Percentiles rank a stretch among this genome's conserved stretches.
Conservation (phyloP, 1,139 yeast genomes). For the Yamadazyma triangularis region DNA sequence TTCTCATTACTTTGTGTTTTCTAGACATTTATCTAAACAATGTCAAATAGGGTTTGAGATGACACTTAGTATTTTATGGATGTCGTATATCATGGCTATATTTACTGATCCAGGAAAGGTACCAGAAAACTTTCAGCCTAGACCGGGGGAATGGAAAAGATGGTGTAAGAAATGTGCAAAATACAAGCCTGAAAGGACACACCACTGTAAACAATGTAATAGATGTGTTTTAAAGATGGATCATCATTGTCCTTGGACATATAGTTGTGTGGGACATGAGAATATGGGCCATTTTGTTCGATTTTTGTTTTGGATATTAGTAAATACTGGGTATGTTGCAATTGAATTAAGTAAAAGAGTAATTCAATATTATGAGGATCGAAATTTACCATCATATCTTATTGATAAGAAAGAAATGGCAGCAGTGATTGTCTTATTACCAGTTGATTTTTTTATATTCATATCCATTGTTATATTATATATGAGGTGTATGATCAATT, state of each 20-base stretch:
- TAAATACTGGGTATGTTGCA: slow-evolving; percentile 49
- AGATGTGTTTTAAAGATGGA: slow-evolving; percentile 75
- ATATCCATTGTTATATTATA: slow-evolving; percentile 55
- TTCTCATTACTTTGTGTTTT: slow-evolving; percentile 55
- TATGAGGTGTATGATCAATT: slow-evolving; percentile 56
- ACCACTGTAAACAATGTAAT: slow-evolving; percentile 77
- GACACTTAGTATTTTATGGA: slow-evolving; percentile 59
- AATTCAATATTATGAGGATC: slow-evolving; percentile 42
- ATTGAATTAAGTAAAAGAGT: slow-evolving; percentile 41
- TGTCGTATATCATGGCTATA: slow-evolving; percentile 59
- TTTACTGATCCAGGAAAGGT: slow-evolving; percentile 65
- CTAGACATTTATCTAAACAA: slow-evolving; percentile 31
- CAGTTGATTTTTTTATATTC: slow-evolving; percentile 56
- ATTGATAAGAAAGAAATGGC: slow-evolving; percentile 50
- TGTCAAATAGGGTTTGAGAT: slow-evolving; percentile 49
- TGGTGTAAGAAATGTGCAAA: slow-evolving; percentile 63
- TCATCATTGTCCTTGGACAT: slow-evolving; percentile 98
- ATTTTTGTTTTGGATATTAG: slow-evolving; percentile 65
- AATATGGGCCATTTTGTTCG: slow-evolving; percentile 83
- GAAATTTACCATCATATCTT: slow-evolving; percentile 58
- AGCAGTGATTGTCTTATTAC: slow-evolving; percentile 52
- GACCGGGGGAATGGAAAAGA: slow-evolving; percentile 27
- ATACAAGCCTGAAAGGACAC: slow-evolving; percentile 93
- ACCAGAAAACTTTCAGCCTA: slow-evolving; percentile 21
- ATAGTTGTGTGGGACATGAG: slow-evolving; percentile 76